These are phyloP conservation scores for Chondrostereum purpureum DNA, from an alignment of 1,284 basidiomycete genomes.

Conservation along the genomic window DNA sequence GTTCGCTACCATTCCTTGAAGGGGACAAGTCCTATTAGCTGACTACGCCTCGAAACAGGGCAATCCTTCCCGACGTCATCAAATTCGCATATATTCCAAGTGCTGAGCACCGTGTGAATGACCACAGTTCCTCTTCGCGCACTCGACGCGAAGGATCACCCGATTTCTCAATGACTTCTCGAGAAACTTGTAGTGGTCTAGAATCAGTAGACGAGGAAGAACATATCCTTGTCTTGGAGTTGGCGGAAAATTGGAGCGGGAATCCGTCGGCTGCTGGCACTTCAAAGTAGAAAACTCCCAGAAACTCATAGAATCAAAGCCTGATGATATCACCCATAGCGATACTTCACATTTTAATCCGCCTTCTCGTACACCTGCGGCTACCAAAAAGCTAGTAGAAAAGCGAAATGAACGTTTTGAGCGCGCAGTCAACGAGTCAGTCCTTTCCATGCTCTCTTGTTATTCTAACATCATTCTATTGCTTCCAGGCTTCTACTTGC, in stretches of 20 bases:
- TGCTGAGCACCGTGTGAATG: constrained; percentile 57
- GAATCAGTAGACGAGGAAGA: constrained; percentile 37
- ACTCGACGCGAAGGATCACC: constrained; percentile 24
- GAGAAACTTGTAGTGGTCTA: constrained; percentile 13
- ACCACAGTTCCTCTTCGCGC: constrained; percentile 20
- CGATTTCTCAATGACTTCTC: constrained; percentile 29
- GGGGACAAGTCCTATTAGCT: background rate
- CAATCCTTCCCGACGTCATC: constrained; percentile 75
- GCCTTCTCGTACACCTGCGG: constrained; percentile 47
- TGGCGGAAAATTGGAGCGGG: constrained; percentile 52
- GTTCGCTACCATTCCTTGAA: constrained; percentile 35
- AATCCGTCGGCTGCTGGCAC: constrained; percentile 21
- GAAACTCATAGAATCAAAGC: background rate
- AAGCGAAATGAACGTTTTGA: constrained; percentile 64
- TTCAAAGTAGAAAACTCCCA: constrained; percentile 17
- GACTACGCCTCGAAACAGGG: constrained; percentile 36
- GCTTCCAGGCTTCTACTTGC: constrained; percentile 45
- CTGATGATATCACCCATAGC: constrained; percentile 8
- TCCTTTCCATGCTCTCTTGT: constrained; percentile 3
- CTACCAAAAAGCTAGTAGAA: constrained; percentile 68
- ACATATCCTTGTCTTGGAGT: constrained; percentile 70
- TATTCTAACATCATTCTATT: background rate
- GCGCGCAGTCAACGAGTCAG: constrained; percentile 69
- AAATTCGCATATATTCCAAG: constrained; percentile 78
- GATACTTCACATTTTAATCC: constrained; percentile 16